phyloP scores from a whole-genome alignment of 257 asterid species.

The Leonotis leonurus region DNA sequence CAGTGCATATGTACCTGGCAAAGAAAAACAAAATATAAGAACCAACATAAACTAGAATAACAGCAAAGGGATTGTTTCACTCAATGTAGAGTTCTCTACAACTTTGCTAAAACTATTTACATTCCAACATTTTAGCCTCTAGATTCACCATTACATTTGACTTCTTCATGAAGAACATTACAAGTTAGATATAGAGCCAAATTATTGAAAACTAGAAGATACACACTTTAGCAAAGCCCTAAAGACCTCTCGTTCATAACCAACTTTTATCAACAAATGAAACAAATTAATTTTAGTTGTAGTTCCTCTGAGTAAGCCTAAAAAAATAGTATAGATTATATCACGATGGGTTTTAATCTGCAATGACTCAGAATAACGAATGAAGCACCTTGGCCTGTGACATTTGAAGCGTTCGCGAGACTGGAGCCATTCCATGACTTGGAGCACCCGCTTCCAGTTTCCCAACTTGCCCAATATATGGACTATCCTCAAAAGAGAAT shows the following conservation, averaged over 20 bases:
- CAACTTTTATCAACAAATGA: background rate
- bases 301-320: background rate
- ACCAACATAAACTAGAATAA: background rate
- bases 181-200: background rate
- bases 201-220: background rate
- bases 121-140: background rate
- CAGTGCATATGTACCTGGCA: constrained; percentile 63
- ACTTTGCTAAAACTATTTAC: too few relatives aligned
- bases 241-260: background rate
- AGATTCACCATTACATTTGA: background rate
- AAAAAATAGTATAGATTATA: too few relatives aligned
- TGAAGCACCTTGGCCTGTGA: constrained; percentile 59
- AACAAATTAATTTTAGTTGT: background rate
- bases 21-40: constrained; percentile 1
- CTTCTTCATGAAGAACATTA: background rate
- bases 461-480: constrained; percentile 85
- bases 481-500: constrained; percentile 74
- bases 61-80: background rate
- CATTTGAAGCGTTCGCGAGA: constrained; percentile 82
- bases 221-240: constrained; percentile 1
- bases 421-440: constrained; percentile 89
- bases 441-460: constrained; percentile 92
- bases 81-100: background rate
- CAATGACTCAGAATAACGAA: background rate
- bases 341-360: background rate